Evolutionary conservation across 2,329 filamentous ascomycete genomes (phyloP), one percentile per base, ranked within the genome.

Genomic region (Biscogniauxia marginata): DNA sequence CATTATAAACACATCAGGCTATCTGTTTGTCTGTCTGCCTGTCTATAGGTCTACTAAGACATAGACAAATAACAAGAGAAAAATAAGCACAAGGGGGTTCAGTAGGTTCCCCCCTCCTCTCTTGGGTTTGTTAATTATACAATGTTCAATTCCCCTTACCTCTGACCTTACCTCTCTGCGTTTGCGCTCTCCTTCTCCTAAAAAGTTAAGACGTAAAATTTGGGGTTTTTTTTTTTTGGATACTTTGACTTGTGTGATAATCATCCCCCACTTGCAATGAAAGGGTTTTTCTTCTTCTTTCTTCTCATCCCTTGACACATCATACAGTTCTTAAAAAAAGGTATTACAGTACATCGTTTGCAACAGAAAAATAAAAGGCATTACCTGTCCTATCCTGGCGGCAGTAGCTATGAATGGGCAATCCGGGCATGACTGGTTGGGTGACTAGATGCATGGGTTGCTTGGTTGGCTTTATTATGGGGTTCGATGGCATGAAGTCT

Each of bases 361-460:
- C 55, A 61, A 58, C 59, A 60, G 64, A 63, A 60, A 57, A 62
- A 52, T 64, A 58, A 52, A 62, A 61, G 54, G 61, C 51, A 59
- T 70, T 70, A 70, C 66, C 66, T 70, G 63, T 65, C 65, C 65
- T 61, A 54, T 60, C 54, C 60, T 54, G 60, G 59, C 60, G 60
- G 55, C 47, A 55, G 46, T 50, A 54, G n/a, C 52, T 39, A 19
- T 39, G 52, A 50, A 20, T 20, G 49, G 51, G 46, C 52, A 44
- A 44, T 48, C 46, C 46, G n/a, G 7, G n/a, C 46, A 48, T 23
- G 30, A 24, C 21, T 24, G 22, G 22, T 23, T 23, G 18, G 13
- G 11, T n/a, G 46, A 8, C 24, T 16, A 16, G 7, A 24, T 48
- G 11, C 21, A 39, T 25, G 24, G 47, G 23, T 16, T 20, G 19